phyloP scores from a whole-genome alignment of 495 filamentous ascomycete genomes.

The Trichoderma orchidacearum region DNA sequence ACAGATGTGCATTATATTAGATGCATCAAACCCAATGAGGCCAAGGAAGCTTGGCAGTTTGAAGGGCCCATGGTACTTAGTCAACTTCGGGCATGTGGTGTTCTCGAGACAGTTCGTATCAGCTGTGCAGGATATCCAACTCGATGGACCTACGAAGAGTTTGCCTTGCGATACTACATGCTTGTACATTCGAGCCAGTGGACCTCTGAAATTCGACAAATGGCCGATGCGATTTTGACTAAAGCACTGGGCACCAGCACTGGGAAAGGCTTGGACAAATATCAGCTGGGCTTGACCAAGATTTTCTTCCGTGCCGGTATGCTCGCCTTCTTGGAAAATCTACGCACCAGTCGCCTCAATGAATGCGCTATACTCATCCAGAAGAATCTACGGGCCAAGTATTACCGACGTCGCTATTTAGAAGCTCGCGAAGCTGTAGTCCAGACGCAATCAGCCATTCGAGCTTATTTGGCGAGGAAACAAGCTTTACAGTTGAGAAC shows the following conservation, averaged over 20 bases:
- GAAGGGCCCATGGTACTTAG: constrained; percentile 98
- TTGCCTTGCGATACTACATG: constrained; percentile 97
- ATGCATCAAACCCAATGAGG: constrained; percentile 98
- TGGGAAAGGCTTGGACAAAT: constrained; percentile 78
- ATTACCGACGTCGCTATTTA: constrained; percentile 85
- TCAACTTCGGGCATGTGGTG: constrained; percentile 95
- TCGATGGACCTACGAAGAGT: constrained; percentile 98
- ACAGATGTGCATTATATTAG: constrained; percentile 99
- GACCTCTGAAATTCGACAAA: constrained; percentile 85
- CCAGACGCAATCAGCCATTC: constrained; percentile 56
- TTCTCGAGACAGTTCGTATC: constrained; percentile 95
- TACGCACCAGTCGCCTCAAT: constrained; percentile 78
- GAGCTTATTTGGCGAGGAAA: constrained; percentile 64
- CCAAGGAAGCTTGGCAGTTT: constrained; percentile 94
- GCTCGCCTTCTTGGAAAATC: constrained; percentile 93
- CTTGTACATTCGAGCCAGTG: constrained; percentile 80
- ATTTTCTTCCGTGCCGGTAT: constrained; percentile 99
- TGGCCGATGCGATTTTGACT: constrained; percentile 83
- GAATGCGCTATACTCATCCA: constrained; percentile 97
- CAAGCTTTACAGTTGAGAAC: constrained; percentile 68
- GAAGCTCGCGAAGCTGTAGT: constrained; percentile 73
- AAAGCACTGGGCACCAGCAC: constrained; percentile 72
- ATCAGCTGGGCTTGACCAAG: constrained; percentile 92
- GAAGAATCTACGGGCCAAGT: constrained; percentile 93
- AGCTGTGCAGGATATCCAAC: constrained; percentile 97